phyloP scores from a whole-genome alignment of 768 basidiomycete genomes.

The Tylopilus rubrobrunneus region DNA sequence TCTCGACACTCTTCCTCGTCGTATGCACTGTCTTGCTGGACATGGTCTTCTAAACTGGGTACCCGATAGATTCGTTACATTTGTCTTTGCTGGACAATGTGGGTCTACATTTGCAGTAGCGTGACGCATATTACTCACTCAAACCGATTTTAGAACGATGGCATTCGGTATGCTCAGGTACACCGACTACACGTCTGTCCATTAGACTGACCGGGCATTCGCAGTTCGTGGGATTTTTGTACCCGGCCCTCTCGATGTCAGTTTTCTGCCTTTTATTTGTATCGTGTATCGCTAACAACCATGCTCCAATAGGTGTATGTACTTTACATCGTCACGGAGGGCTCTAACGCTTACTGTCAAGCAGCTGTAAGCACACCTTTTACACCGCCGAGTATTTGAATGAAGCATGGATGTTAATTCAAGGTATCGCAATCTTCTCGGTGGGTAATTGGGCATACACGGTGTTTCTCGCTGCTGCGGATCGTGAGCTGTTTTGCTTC shows the following conservation, averaged over 20 bases:
- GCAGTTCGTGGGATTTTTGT: slow-evolving; percentile 5
- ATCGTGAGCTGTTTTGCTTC: slow-evolving; percentile 8
- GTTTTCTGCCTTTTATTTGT: neutral
- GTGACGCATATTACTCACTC: neutral
- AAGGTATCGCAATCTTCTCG: slow-evolving; percentile 4
- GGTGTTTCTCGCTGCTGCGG: slow-evolving; percentile 12
- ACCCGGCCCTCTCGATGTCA: slow-evolving; percentile 4
- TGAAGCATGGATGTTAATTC: neutral
- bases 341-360: neutral
- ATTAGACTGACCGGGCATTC: neutral
- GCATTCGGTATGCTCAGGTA: slow-evolving; percentile 2
- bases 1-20: slow-evolving; percentile 14
- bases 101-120: neutral
- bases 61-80: slow-evolving; percentile 12
- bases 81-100: slow-evolving; percentile 11
- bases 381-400: too few species aligned
- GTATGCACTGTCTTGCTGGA: slow-evolving; percentile 1
- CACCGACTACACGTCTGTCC: neutral
- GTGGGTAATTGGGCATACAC: slow-evolving; percentile 7
- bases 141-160: neutral
- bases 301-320: slow-evolving; percentile 4
- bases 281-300: neutral
- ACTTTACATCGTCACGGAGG: neutral
- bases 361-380: slow-evolving; percentile 7
- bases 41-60: neutral